Evolutionary conservation across 1,139 yeast genomes (phyloP).

Genomic region (Hansenula sp.): DNA sequence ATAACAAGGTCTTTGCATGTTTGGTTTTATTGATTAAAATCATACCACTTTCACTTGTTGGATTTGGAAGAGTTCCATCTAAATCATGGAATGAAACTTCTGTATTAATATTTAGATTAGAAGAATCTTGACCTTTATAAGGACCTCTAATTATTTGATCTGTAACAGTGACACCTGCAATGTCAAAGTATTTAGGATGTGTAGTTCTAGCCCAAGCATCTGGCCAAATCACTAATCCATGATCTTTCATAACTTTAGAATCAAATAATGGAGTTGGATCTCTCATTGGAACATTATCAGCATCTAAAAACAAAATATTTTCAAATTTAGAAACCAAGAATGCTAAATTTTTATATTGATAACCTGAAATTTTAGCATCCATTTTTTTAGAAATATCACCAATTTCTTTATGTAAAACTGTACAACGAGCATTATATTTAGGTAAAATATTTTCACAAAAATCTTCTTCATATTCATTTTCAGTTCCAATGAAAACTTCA

Average conservation of each 20-base stretch:
- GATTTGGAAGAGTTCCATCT: conserved; percentile 56
- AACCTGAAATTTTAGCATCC: conserved; percentile 43
- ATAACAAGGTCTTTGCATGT: conserved; percentile 45
- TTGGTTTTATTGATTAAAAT: conserved; percentile 47
- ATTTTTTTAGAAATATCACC: conserved; percentile 30
- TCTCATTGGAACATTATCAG: conserved; percentile 59
- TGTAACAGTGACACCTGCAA: conserved; percentile 40
- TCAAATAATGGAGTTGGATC: conserved; percentile 49
- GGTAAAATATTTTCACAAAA: conserved; percentile 53
- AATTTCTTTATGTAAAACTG: conserved; percentile 25
- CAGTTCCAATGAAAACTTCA: conserved; percentile 55
- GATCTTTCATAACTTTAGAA: conserved; percentile 27
- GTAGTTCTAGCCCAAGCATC: conserved; percentile 67
- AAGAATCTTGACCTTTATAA: conserved; percentile 19
- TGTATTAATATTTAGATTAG: conserved; percentile 6
- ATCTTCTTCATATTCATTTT: conserved; percentile 43
- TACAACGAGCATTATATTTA: conserved; percentile 49
- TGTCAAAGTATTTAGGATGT: conserved; percentile 53
- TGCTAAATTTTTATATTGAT: conserved; percentile 61
- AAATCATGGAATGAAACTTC: conserved; percentile 45
- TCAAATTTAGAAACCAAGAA: conserved; percentile 55
- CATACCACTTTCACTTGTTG: conserved; percentile 64
- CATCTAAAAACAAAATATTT: conserved; percentile 57
- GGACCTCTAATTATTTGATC: conserved; percentile 24
- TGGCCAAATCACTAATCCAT: conserved; percentile 57